Percentiles rank a stretch among this genome's conserved stretches.
These are phyloP conservation scores for Phoma sp. DNA, from an alignment of 2,329 filamentous ascomycete species.

Conservation along the genomic window DNA sequence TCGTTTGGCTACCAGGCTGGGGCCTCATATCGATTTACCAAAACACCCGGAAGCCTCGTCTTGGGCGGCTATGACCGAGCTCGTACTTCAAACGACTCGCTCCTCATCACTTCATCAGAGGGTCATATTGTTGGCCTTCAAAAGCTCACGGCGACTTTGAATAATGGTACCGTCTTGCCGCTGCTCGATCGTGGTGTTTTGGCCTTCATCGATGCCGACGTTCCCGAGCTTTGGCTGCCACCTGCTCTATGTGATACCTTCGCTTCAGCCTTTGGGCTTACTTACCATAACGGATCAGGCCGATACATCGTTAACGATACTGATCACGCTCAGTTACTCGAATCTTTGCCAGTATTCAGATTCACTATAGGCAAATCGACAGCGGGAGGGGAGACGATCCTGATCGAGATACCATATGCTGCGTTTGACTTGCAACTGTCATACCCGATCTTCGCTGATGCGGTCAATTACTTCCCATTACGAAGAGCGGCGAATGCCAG, in stretches of 20 bases:
- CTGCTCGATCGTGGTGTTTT: not conserved
- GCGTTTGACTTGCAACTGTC: not conserved
- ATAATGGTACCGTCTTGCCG: not conserved
- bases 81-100: not conserved
- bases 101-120: not conserved
- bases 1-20: constrained; percentile 1
- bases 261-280: not conserved
- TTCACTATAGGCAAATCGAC: too few species aligned
- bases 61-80: not conserved
- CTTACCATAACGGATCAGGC: not conserved
- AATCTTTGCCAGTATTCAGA: not conserved
- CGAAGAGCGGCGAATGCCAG: not conserved
- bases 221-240: not conserved
- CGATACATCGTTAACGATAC: not conserved
- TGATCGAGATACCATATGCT: not conserved
- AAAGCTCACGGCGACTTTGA: not conserved
- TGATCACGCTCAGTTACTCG: too few species aligned
- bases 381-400: not conserved
- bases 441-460: not conserved
- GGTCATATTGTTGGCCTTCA: not conserved
- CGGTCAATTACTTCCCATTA: constrained; percentile 1
- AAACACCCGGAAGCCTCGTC: not conserved
- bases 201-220: not conserved
- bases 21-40: not conserved
- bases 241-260: not conserved